Evolutionary conservation across 306 rosid species (phyloP).

Genomic region (Trifolium repens): DNA sequence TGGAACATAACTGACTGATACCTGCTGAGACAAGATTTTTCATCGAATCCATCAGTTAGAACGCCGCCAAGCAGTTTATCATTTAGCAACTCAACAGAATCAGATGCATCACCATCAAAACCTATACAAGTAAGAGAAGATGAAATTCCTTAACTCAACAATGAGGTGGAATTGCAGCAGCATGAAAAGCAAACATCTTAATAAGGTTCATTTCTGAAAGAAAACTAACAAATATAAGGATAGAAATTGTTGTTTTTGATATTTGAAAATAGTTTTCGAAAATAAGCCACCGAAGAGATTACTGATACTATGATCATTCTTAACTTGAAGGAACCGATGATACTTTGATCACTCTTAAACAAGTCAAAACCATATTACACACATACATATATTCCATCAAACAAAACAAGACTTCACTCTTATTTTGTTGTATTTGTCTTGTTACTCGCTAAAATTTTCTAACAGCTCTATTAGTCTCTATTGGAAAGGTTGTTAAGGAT

Average conservation of each 20-base stretch:
- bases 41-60: constrained; percentile 59
- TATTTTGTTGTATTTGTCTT: too few species aligned
- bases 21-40: constrained; percentile 62
- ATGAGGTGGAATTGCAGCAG: constrained; percentile 41
- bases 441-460: too few species aligned
- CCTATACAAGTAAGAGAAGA: constrained; percentile 39
- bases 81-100: constrained; percentile 27
- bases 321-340: too few species aligned
- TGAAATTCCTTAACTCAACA: constrained; percentile 40
- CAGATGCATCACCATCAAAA: constrained; percentile 34
- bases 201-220: background rate
- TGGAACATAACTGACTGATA: constrained; percentile 57
- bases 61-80: constrained; percentile 65
- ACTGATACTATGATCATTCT: too few species aligned
- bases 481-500: too few species aligned
- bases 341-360: too few species aligned
- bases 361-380: too few species aligned
- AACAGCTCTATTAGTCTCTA: too few species aligned
- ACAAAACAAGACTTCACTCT: background rate
- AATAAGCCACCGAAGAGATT: too few species aligned
- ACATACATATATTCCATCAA: background rate
- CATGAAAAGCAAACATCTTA: background rate
- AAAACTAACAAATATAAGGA: too few species aligned
- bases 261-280: too few species aligned
- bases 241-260: too few species aligned